These are phyloP conservation scores for Boletellus ananiceps DNA, from an alignment of 768 basidiomycete genomes.

Conservation along the genomic window DNA sequence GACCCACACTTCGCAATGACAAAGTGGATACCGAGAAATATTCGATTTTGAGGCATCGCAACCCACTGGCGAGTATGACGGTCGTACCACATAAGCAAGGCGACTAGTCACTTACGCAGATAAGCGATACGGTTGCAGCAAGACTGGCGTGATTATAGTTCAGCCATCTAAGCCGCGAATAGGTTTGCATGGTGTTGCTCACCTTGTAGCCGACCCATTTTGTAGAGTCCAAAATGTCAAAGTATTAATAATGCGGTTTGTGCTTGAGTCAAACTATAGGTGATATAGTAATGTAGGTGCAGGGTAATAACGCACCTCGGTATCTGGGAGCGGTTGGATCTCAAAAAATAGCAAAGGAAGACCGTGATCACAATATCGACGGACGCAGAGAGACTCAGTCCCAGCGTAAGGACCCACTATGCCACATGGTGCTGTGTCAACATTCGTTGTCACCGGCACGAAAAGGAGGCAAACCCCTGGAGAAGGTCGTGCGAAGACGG, in stretches of 20 bases:
- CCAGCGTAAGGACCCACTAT: slow-evolving; percentile 45
- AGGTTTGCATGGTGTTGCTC: neutral
- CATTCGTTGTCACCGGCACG: neutral
- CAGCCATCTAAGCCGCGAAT: neutral
- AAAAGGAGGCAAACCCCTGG: slow-evolving; percentile 8
- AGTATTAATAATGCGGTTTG: slow-evolving; percentile 19
- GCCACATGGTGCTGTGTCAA: neutral
- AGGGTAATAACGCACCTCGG: slow-evolving; percentile 26
- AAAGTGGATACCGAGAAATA: slow-evolving; percentile 25
- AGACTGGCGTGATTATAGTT: slow-evolving; percentile 5
- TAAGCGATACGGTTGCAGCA: slow-evolving; percentile 12
- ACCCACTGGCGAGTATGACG: slow-evolving; percentile 11
- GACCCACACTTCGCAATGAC: slow-evolving; percentile 21
- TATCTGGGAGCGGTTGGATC: slow-evolving; percentile 34
- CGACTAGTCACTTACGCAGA: slow-evolving; percentile 15
- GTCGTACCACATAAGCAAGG: neutral
- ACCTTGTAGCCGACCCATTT: slow-evolving; percentile 23
- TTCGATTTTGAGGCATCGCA: slow-evolving; percentile 16
- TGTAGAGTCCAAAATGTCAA: slow-evolving; percentile 22
- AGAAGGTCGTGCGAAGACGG: slow-evolving; percentile 4
- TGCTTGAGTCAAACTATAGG: slow-evolving; percentile 8
- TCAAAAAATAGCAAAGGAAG: slow-evolving; percentile 40
- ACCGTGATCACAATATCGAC: slow-evolving; percentile 45
- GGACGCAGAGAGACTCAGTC: slow-evolving; percentile 41
- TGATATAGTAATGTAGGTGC: neutral